Evolutionary conservation across 805 yeast genomes (phyloP).

Genomic region (Candida odintsovae): DNA sequence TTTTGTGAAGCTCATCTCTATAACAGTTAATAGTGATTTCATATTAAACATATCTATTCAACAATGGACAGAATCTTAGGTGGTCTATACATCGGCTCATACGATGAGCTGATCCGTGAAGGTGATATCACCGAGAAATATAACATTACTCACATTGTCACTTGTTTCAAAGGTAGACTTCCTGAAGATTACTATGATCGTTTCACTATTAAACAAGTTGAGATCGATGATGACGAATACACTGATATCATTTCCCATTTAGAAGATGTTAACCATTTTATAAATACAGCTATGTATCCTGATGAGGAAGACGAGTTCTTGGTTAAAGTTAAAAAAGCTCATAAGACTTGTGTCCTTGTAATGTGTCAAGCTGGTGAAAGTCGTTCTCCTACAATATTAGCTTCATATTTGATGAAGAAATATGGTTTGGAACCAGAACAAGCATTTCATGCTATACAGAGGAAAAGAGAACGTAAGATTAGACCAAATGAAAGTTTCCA

Average conservation of each 20-base stretch:
- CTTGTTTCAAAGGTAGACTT: constrained; percentile 60
- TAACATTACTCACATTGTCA: constrained; percentile 66
- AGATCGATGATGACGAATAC: constrained; percentile 64
- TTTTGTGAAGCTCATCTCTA: no score
- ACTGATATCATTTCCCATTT: constrained; percentile 62
- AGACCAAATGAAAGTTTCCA: constrained; percentile 72
- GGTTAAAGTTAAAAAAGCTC: constrained; percentile 25
- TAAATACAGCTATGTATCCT: constrained; percentile 56
- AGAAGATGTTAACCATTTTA: constrained; percentile 57
- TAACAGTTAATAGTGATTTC: no score
- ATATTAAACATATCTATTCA: not conserved
- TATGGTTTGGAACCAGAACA: constrained; percentile 51
- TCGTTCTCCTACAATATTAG: constrained; percentile 77
- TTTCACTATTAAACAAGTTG: constrained; percentile 54
- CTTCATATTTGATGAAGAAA: constrained; percentile 85
- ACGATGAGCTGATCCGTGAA: constrained; percentile 54
- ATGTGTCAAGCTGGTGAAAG: constrained; percentile 94
- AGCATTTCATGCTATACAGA: constrained; percentile 70
- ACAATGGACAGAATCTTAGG: constrained; percentile 62
- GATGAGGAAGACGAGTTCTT: constrained; percentile 27
- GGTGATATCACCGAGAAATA: constrained; percentile 44
- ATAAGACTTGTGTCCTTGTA: constrained; percentile 44
- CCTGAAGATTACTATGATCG: constrained; percentile 43
- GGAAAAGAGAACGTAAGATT: constrained; percentile 48
- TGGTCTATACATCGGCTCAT: constrained; percentile 69